A percentile compares a stretch with the other conserved stretches of the same genome.
These are phyloP conservation scores for Globisporangium cylindrosporum DNA, from an alignment of 352 stramenopile genomes.

Conservation along the genomic window DNA sequence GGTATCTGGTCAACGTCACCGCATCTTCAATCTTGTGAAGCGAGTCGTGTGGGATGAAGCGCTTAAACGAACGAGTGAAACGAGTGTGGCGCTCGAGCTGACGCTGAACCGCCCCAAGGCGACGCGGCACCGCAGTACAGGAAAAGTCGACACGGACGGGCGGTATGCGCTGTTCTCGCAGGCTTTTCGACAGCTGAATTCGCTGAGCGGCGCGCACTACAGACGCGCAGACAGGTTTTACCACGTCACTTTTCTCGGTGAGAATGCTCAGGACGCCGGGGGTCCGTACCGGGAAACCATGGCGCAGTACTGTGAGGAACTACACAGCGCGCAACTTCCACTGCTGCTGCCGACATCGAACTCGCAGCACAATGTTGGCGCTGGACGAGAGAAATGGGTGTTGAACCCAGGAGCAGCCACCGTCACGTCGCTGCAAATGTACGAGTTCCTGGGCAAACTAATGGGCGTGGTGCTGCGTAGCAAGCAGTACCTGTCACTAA, in stretches of 20 bases:
- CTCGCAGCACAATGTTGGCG: constrained; percentile 84
- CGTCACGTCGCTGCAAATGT: constrained; percentile 68
- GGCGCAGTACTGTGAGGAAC: constrained; percentile 77
- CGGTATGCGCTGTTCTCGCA: constrained; percentile 80
- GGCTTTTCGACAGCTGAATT: constrained; percentile 78
- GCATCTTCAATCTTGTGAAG: constrained; percentile 79
- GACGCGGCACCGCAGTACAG: constrained; percentile 67
- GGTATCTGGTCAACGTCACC: constrained; percentile 42
- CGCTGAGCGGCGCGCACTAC: constrained; percentile 61
- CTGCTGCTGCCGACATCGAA: constrained; percentile 90
- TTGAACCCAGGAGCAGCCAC: constrained; percentile 73
- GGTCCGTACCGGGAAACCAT: constrained; percentile 87
- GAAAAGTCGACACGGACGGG: constrained; percentile 57
- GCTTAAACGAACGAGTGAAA: constrained; percentile 45
- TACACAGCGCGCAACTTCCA: constrained; percentile 80
- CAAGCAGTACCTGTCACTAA: constrained; percentile 87
- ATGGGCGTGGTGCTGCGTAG: constrained; percentile 87
- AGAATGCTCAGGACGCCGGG: constrained; percentile 83
- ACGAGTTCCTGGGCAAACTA: constrained; percentile 91
- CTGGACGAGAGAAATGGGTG: constrained; percentile 88
- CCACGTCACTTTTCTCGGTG: constrained; percentile 80
- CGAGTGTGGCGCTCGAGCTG: constrained; percentile 54
- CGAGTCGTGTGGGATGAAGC: constrained; percentile 68
- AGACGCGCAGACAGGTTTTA: constrained; percentile 73
- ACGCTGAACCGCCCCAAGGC: constrained; percentile 80